Conservation (phyloP, 306 rosid genomes). For the Sechiopsis laciniata region DNA sequence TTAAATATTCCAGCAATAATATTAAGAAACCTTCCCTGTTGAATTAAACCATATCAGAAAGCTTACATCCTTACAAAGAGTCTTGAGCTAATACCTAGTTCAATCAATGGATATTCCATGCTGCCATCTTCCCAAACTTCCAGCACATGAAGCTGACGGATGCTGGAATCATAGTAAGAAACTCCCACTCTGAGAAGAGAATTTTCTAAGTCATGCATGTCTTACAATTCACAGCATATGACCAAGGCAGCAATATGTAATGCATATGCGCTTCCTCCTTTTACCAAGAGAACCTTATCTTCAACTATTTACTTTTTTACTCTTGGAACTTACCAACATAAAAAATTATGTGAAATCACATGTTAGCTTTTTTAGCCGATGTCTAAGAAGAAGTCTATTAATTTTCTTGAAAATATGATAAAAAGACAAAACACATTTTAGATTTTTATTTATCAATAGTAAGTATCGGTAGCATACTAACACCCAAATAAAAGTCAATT, state of each 20-base stretch:
- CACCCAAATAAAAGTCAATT: background rate
- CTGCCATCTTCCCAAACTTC: conserved; percentile 94
- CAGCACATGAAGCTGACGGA: conserved; percentile 80
- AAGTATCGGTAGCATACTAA: background rate
- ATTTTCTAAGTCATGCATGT: conserved; percentile 24
- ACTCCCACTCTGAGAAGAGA: conserved; percentile 68
- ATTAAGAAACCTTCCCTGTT: conserved; percentile 19
- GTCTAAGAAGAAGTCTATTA: background rate
- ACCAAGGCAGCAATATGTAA: background rate
- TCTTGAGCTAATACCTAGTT: conserved; percentile 54
- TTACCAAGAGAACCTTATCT: background rate
- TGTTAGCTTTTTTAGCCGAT: background rate
- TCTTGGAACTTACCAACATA: background rate
- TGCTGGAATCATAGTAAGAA: conserved; percentile 78
- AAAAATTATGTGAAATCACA: background rate
- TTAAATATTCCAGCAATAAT: conserved; percentile 5
- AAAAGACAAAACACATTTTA: background rate
- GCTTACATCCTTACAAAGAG: conserved; percentile 9
- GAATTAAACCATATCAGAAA: conserved; percentile 21
- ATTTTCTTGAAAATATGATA: background rate
- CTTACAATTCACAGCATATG: background rate
- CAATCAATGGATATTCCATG: conserved; percentile 69
- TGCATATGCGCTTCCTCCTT: background rate
- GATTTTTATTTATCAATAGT: background rate
- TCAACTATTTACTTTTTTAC: background rate